Evolutionary conservation across 192 early-diverging fungal genomes (phyloP).

Genomic region (Oehlia diaphana): DNA sequence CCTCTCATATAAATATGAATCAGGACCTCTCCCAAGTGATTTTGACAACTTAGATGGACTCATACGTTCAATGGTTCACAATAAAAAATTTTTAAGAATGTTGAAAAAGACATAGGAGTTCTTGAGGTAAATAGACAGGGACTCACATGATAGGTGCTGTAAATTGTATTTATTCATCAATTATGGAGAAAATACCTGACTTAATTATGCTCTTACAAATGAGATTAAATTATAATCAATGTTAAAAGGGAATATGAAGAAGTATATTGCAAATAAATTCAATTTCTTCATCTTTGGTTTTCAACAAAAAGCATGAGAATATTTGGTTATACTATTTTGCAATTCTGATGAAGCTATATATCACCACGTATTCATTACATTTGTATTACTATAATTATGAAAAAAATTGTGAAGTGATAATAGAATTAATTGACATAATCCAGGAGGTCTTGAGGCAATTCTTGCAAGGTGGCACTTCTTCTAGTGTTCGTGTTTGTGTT

Average conservation of each 20-base stretch:
- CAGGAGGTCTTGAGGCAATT: no score
- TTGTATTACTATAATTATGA: background rate
- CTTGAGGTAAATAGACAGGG: background rate
- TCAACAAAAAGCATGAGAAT: background rate
- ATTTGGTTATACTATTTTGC: no score
- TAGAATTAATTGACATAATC: constrained; percentile 11
- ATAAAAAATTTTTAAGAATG: background rate
- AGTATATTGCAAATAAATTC: background rate
- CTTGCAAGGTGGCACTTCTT: no score
- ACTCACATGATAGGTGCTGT: background rate
- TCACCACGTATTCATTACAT: background rate
- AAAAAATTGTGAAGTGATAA: background rate
- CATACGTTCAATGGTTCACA: background rate
- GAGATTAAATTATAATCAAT: background rate
- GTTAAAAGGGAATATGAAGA: background rate
- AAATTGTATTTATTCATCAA: no score
- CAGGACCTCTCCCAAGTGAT: background rate
- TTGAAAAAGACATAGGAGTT: background rate
- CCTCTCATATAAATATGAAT: constrained; percentile 31
- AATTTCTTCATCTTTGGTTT: background rate
- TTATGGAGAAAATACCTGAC: background rate
- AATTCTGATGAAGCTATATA: no score
- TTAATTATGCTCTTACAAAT: constrained; percentile 1
- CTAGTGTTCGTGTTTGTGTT: no score
- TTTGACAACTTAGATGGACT: constrained; percentile 9